Percentiles rank a stretch among this genome's conserved stretches.
phyloP scores from a whole-genome alignment of 208 protist species.

The Trypanosoma cruzi region DNA sequence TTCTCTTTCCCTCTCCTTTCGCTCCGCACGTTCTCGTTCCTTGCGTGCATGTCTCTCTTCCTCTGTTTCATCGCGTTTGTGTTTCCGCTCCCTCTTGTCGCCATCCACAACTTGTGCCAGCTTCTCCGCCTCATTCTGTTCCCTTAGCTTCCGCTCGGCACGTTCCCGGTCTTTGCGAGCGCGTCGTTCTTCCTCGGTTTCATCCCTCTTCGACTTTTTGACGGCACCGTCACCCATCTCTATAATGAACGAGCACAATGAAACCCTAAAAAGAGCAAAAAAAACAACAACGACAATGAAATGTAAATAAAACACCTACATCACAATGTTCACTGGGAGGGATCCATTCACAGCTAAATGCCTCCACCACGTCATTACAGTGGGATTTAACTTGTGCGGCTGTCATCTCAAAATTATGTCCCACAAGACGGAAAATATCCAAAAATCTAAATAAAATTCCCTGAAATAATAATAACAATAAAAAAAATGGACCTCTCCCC shows the following conservation, averaged over 20 bases:
- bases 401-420: constrained; percentile 69
- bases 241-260: background rate
- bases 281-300: constrained; percentile 13
- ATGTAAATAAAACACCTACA: constrained; percentile 12
- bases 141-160: constrained; percentile 46
- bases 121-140: constrained; percentile 13
- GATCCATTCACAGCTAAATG: constrained; percentile 10
- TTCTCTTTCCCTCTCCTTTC: constrained; percentile 33
- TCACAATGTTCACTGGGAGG: background rate
- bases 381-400: constrained; percentile 40
- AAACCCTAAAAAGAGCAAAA: constrained; percentile 8
- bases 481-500: too few species aligned
- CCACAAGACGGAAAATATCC: constrained; percentile 31
- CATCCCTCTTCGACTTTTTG: constrained; percentile 14
- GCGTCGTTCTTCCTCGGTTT: constrained; percentile 35
- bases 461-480: too few species aligned
- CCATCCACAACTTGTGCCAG: background rate
- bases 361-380: constrained; percentile 46
- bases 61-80: constrained; percentile 32
- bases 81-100: constrained; percentile 21
- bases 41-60: constrained; percentile 33
- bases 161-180: constrained; percentile 39
- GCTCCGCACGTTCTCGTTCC: constrained; percentile 53
- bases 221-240: background rate
- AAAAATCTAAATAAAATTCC: background rate